Base-by-base conservation (phyloP, 352 stramenopile species). In the Aphanomyces euteiches region DNA sequence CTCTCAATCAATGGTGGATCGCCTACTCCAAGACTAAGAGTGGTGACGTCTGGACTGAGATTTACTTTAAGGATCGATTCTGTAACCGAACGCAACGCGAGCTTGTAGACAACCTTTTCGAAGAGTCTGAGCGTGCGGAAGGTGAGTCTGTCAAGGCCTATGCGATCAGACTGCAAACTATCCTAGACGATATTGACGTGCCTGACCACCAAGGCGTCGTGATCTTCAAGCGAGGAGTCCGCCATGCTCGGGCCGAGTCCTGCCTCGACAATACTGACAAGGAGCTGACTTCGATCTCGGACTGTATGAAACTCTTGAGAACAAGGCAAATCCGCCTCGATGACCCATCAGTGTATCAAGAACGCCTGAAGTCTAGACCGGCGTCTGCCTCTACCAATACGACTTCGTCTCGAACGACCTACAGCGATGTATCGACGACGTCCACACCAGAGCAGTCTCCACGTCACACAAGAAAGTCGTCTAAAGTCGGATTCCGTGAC, bases 21-120 rank as follows among this genome's bases (percentile, higher is more conserved):
- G 13, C 45, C 45, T 53, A 53, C 45, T 53, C 45, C n/a, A 53
- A 53, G 45, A 53, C 45, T n/a, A 53, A 53, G 45, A 53, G n/a
- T 2, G n/a, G 45, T n/a, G 45, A 53, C n/a, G 45, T 53, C n/a
- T 53, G 45, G 45, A 53, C 45, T n/a, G 45, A 53, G 45, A 53
- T 53, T n/a, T 53, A n/a, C 45, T 53, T 53, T 53, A 53, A n/a
- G 45, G n/a, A 53, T n/a, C 45, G n/a, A 53, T 53, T 53, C 45
- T 53, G 45, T 53, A n/a, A 19, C 45, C 45, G 45, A 15, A 53
- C 45, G 2, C 13, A 15, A 19, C 45, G 45, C 45, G 45, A 53
- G 45, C 13, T 53, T 15, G 45, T 53, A 15, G 45, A 53, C n/a
- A 15, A 53, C n/a, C 45, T 53, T n/a, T 53, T 53, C 45, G 13